A percentile compares a stretch with the other conserved stretches of the same genome.
Evolutionary conservation across 768 basidiomycete genomes (phyloP).

Genomic region (Chalciporus pseudorubinellus): DNA sequence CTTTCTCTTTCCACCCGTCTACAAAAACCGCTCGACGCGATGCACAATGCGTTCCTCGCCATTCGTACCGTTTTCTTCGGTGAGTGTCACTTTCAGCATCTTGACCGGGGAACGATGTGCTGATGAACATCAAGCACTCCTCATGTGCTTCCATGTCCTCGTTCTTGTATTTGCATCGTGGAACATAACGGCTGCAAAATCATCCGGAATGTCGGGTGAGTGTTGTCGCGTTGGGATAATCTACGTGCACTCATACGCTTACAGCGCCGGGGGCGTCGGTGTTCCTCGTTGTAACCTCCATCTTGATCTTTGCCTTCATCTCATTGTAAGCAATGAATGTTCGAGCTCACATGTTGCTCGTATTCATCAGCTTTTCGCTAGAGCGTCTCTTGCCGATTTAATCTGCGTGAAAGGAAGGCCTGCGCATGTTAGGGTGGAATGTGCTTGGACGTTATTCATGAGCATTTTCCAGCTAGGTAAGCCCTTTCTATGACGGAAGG

Average conservation of each 20-base stretch:
- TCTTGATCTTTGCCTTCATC: slow-evolving; percentile 31
- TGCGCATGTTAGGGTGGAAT: slow-evolving; percentile 51
- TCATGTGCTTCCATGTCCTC: slow-evolving; percentile 51
- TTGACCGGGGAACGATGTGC: neutral
- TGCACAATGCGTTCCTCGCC: slow-evolving; percentile 55
- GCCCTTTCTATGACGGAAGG: slow-evolving; percentile 9
- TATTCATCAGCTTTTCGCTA: slow-evolving; percentile 4
- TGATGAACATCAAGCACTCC: slow-evolving; percentile 32
- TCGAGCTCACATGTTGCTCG: neutral
- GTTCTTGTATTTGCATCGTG: slow-evolving; percentile 56
- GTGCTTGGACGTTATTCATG: slow-evolving; percentile 51
- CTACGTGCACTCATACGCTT: neutral
- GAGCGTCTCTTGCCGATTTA: slow-evolving; percentile 36
- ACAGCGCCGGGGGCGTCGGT: slow-evolving; percentile 48
- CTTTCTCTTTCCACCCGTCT: slow-evolving; percentile 14
- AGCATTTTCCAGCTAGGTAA: slow-evolving; percentile 51
- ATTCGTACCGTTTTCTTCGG: slow-evolving; percentile 58
- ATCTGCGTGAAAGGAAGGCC: slow-evolving; percentile 37
- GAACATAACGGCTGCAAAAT: slow-evolving; percentile 45
- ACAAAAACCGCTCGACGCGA: slow-evolving; percentile 16
- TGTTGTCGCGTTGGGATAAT: neutral
- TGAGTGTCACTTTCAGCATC: slow-evolving; percentile 28
- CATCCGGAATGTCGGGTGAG: slow-evolving; percentile 39
- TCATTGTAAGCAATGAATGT: slow-evolving; percentile 26
- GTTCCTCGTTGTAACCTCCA: slow-evolving; percentile 49